Base-by-base conservation (phyloP, 2,329 filamentous ascomycete genomes). In the Podosphaera leucotricha region DNA sequence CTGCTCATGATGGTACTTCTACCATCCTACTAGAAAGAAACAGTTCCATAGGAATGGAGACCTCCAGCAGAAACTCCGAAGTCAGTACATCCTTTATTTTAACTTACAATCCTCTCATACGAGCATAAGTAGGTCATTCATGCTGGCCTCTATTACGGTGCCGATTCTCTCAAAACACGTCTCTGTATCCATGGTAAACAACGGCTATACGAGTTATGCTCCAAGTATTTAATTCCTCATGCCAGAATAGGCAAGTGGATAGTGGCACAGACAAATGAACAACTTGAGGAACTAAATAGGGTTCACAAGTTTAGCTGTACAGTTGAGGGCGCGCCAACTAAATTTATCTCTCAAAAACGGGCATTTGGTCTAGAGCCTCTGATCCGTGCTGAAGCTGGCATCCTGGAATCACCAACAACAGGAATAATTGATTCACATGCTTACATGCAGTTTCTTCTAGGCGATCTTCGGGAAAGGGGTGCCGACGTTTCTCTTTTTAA, bases 381-480 rank as follows among this genome's bases (percentile, higher is more conserved):
- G 22, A 83, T 95, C 2, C 66, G 70, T 10, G 84, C 82, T 2
- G 63, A 67, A 39, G 66, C 68, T 0, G 86, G 81, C 4, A 75
- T 85, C 2, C 70, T 95, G n/a, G 84, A 92, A 60, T 83, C 76
- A 50, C 73, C 80, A 0, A 78, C 75, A 0, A 95, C 87, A 0
- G 90, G 90, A 1, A 95, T 98, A 53, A 67, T 98, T 3, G 86
- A 95, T 59, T 81, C 73, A 3, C 87, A 98, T 57, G 67, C 72
- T 0, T 67, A 87, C 43, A 95, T 95, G 87, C 66, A 78, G 30
- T 77, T 72, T 54, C 66, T 98, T 15, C 72, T 79, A 48, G 84
- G 79, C 2, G 66, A 75, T 38, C 80, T 93, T 46, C 78, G 87
- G 58, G 73, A 90, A 7, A 64, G 64, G 0, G 85, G 84, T 19